Evolutionary conservation across 2,329 filamentous ascomycete species (phyloP), one percentile per base, ranked within the genome.

Genomic region (Arthrinium puccinioides): DNA sequence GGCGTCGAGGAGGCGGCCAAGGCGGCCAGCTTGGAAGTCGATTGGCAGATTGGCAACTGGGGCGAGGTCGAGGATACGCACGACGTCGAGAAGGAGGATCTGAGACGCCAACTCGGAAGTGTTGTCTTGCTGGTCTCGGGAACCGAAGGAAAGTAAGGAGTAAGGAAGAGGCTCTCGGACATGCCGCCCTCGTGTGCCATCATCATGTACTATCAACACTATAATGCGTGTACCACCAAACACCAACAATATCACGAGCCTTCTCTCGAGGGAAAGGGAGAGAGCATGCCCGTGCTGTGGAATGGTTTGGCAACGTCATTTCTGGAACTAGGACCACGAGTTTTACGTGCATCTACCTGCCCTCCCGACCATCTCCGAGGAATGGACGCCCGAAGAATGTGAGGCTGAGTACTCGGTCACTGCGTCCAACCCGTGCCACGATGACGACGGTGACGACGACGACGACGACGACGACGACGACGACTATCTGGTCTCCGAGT

Each of bases 1-100:
- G 84, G 86, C 0, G 80, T 94, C 10, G 84, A 94, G 52, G 80
- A 94, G 56, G 90, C 89, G 1, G 81, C 86, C 0, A 70, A 74
- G 51, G 82, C 84, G 11, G 80, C 83, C 6, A 95, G 76, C 51
- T 59, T 94, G 28, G 92, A 98, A 67, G 87, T 95, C 13, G 72
- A 78, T 45, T 96, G 87, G 82, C 92, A 98, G 72, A 94, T 82
- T 1, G 68, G 75, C 20, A 81, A 84, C 62, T 97, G 92, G 90
- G 92, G 92, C 8, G 89, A 95, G 68, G 92, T 98, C 1, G 92
- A 98, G 60, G 89, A 98, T 62, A 95, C 89, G 20, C 92, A 98
- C 63, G 92, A 98, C 67, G 92, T 98, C 1, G 84, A 94, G 52
- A 85, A 82, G 60, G 90, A 94, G 61, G 92, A 98, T 61, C 50